phyloP scores from a whole-genome alignment of 176 grass and related monocot species.

The Echinochloa phyllopogon region DNA sequence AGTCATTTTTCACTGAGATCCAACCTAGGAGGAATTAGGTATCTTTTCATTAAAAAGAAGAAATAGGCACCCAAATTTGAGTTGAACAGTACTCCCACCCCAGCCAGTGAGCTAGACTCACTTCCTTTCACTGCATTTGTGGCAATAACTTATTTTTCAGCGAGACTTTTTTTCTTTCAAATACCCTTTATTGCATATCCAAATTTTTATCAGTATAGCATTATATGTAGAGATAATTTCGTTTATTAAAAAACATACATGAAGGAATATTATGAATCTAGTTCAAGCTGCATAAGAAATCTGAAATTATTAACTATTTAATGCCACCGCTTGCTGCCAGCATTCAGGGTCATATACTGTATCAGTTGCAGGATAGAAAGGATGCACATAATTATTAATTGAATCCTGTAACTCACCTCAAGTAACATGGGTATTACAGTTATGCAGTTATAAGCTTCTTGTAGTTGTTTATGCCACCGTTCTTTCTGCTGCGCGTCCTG shows the following conservation, averaged over 20 bases:
- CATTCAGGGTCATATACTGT: neutral
- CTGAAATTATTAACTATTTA: neutral
- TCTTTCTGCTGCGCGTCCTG: slow-evolving; percentile 63
- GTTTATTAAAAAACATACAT: neutral
- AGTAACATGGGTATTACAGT: slow-evolving; percentile 75
- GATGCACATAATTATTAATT: neutral
- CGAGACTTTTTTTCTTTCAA: slow-evolving; percentile 6
- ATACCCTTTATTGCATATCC: slow-evolving; percentile 29
- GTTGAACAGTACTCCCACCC: neutral
- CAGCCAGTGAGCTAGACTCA: neutral
- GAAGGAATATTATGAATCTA: slow-evolving; percentile 15
- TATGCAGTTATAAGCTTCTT: slow-evolving; percentile 77
- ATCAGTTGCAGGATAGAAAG: neutral
- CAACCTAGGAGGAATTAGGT: neutral
- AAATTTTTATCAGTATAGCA: neutral
- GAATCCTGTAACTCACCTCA: slow-evolving; percentile 68
- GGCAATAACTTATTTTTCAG: slow-evolving; percentile 25
- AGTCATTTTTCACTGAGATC: neutral
- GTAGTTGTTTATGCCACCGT: slow-evolving; percentile 69
- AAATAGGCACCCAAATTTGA: neutral
- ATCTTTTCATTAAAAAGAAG: neutral
- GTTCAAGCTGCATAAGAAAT: neutral
- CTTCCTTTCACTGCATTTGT: neutral
- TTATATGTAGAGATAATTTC: neutral
- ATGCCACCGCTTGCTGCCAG: neutral